These are phyloP conservation scores for Pseudocercospora macadamiae DNA, from an alignment of 2,329 filamentous ascomycete species.

Conservation along the genomic window DNA sequence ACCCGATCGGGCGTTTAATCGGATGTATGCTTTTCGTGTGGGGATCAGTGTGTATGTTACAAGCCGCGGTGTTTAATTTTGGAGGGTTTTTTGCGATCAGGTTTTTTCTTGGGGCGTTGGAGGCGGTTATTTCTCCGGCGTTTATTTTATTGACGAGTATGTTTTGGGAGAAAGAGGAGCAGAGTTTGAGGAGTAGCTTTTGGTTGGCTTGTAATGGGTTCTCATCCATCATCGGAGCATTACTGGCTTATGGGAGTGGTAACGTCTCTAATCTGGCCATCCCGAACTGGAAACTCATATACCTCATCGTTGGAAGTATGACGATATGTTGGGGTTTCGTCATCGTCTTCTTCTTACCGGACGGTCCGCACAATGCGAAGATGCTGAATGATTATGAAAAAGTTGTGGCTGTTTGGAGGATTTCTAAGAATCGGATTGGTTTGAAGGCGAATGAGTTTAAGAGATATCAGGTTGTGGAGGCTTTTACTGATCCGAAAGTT, in stretches of 20 bases:
- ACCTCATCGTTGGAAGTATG: conserved; percentile 29
- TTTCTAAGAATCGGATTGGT: conserved; percentile 44
- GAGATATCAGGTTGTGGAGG: conserved; percentile 57
- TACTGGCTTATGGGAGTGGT: conserved; percentile 34
- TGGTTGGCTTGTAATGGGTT: conserved; percentile 25
- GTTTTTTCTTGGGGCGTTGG: conserved; percentile 40
- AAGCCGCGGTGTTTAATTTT: conserved; percentile 41
- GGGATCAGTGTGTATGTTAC: conserved; percentile 34
- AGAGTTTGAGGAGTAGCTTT: conserved; percentile 28
- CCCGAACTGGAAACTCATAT: conserved; percentile 38
- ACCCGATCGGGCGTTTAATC: conserved; percentile 20
- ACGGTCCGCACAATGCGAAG: conserved; percentile 54
- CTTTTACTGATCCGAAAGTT: conserved; percentile 60
- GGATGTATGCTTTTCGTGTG: conserved; percentile 32
- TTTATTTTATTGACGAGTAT: conserved; percentile 44
- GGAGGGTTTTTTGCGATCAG: conserved; percentile 40
- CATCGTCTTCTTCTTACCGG: conserved; percentile 50
- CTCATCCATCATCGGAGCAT: conserved; percentile 23
- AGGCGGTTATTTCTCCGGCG: conserved; percentile 41
- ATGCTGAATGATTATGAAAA: conserved; percentile 61
- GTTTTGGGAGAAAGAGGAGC: conserved; percentile 40
- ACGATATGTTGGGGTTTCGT: conserved; percentile 23
- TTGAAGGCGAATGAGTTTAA: conserved; percentile 59
- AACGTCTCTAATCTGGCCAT: conserved; percentile 21
- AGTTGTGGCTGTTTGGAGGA: conserved; percentile 40